Conservation (phyloP, 345 rosid species). For the Raphanus sativus region DNA sequence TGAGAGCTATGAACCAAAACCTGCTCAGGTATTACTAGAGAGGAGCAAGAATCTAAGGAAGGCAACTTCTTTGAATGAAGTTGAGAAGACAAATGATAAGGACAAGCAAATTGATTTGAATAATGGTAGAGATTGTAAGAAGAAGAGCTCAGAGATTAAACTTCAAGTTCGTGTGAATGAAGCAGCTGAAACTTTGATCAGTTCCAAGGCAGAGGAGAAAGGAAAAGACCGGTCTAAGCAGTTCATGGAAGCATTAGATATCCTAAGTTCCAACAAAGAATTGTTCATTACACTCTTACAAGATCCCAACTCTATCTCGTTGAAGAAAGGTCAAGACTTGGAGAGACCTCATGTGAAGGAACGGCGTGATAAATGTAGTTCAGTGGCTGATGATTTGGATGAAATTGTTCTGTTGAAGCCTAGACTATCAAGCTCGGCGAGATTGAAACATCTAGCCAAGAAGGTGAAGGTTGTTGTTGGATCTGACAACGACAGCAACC, state of each 20-base stretch:
- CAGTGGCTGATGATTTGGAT: constrained; percentile 33
- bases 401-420: constrained; percentile 57
- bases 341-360: constrained; percentile 42
- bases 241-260: constrained; percentile 68
- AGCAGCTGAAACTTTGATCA: constrained; percentile 57
- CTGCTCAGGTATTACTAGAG: constrained; percentile 34
- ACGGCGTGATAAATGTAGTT: constrained; percentile 10
- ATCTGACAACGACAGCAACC: constrained; percentile 41
- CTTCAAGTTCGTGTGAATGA: constrained; percentile 51
- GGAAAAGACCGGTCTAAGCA: constrained; percentile 51
- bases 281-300: constrained; percentile 63
- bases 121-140: constrained; percentile 28
- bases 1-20: constrained; percentile 37
- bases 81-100: not conserved
- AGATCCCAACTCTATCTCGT: constrained; percentile 73
- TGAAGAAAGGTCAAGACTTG: constrained; percentile 54
- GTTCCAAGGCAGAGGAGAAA: constrained; percentile 44
- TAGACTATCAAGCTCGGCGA: constrained; percentile 36
- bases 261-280: constrained; percentile 69
- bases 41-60: constrained; percentile 23
- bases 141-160: constrained; percentile 43
- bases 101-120: constrained; percentile 26
- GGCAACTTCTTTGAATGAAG: constrained; percentile 8
- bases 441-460: constrained; percentile 56
- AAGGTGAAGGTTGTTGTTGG: constrained; percentile 57